phyloP scores from a whole-genome alignment of 1,139 yeast genomes.

The Ogataea hybrid region DNA sequence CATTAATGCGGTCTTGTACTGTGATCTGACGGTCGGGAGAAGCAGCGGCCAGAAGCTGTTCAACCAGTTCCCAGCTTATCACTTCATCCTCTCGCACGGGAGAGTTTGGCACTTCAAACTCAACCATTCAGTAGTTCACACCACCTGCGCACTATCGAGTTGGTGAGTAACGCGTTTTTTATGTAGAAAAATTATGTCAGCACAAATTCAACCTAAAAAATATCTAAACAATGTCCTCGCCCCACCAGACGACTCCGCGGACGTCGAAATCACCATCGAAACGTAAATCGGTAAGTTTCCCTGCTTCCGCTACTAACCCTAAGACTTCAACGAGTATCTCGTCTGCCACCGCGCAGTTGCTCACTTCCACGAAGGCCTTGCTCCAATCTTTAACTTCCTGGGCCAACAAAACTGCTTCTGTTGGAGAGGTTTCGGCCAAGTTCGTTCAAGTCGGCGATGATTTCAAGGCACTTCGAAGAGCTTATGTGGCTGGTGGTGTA shows the following conservation, averaged over 20 bases:
- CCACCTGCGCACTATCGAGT: not conserved
- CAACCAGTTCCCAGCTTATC: conserved; percentile 21
- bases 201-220: not conserved
- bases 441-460: conserved; percentile 94
- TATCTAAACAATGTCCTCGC: conserved; percentile 6
- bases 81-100: conserved; percentile 14
- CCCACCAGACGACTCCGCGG: conserved; percentile 8
- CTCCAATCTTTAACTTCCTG: conserved; percentile 85
- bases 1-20: not conserved
- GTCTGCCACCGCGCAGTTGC: conserved; percentile 39
- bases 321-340: conserved; percentile 18
- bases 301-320: not conserved
- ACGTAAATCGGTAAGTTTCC: conserved; percentile 12
- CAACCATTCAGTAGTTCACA: conserved; percentile 4
- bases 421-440: conserved; percentile 83
- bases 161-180: conserved; percentile 6
- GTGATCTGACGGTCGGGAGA: not conserved
- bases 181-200: conserved; percentile 1
- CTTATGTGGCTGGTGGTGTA: conserved; percentile 66
- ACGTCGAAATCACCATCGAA: conserved; percentile 3
- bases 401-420: conserved; percentile 80
- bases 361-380: conserved; percentile 87
- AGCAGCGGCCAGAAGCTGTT: conserved; percentile 7
- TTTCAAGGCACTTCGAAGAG: conserved; percentile 80
- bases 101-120: conserved; percentile 16